phyloP scores from a whole-genome alignment of 1,284 basidiomycete genomes.

The Tetrapyrgos nigripes region DNA sequence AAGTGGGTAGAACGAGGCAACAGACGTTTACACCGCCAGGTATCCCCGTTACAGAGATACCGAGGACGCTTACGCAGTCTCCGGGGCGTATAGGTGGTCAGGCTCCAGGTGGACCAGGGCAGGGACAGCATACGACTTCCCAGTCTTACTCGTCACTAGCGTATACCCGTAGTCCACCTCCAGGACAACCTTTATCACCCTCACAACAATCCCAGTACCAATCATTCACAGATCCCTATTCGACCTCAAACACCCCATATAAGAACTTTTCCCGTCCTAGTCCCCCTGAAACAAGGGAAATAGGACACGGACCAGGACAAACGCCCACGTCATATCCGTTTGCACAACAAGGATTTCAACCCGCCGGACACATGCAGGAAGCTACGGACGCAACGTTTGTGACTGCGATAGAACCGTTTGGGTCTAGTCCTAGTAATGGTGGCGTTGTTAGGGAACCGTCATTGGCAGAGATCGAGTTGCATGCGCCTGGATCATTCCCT shows the following conservation, averaged over 20 bases:
- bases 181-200: not conserved
- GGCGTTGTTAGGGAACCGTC: not conserved
- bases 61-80: slow-evolving; percentile 5
- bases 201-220: not conserved
- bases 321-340: too few species aligned
- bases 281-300: too few species aligned
- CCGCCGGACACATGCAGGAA: too few species aligned
- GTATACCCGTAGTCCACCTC: not conserved
- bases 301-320: too few species aligned
- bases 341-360: too few species aligned
- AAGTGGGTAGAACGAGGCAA: not conserved
- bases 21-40: slow-evolving; percentile 11
- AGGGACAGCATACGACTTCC: not conserved
- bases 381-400: not conserved
- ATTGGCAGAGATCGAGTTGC: not conserved
- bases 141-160: not conserved
- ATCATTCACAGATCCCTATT: not conserved
- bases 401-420: not conserved
- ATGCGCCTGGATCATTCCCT: not conserved
- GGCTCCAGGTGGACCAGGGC: not conserved
- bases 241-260: too few species aligned
- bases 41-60: not conserved
- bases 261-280: too few species aligned
- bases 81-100: not conserved
- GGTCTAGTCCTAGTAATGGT: not conserved